Evolutionary conservation across 164 flowering plant genomes (phyloP).

Genomic region (Litsea cubeba): DNA sequence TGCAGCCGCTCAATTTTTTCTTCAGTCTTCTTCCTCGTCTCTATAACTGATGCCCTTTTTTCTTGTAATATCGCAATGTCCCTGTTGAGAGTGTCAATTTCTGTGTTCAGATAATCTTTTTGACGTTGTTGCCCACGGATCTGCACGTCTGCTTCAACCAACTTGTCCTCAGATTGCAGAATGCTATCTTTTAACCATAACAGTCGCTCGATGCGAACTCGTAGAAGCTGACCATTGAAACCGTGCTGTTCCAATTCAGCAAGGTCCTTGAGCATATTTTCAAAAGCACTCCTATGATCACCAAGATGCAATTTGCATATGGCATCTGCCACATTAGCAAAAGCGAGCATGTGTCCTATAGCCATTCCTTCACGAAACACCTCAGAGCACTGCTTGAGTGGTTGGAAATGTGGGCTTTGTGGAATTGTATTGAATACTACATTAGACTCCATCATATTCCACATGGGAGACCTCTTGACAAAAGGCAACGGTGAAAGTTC

Average conservation of each 20-base stretch:
- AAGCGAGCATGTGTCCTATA: conserved; percentile 4
- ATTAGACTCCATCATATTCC: neutral
- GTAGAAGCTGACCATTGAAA: neutral
- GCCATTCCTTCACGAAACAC: conserved; percentile 9
- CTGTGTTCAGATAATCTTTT: neutral
- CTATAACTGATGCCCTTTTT: neutral
- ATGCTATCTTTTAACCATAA: neutral
- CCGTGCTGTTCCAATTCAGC: conserved; percentile 4
- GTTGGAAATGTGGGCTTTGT: conserved; percentile 2
- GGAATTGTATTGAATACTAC: neutral
- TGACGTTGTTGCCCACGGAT: neutral
- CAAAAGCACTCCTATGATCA: conserved; percentile 1
- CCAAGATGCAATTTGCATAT: neutral
- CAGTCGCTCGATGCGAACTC: neutral
- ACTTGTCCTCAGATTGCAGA: neutral
- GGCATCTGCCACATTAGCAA: conserved; percentile 7
- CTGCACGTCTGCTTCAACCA: neutral
- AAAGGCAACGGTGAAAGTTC: neutral
- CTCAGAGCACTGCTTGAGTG: neutral
- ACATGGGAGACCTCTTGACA: neutral
- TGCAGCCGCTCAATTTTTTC: neutral
- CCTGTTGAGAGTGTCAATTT: neutral
- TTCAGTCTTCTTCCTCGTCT: neutral
- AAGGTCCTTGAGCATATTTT: neutral
- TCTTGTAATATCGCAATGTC: neutral